Evolutionary conservation across 2,329 filamentous ascomycete species (phyloP), one percentile per base, ranked within the genome.

Genomic region (Ophiognomonia clavigignenti-juglandacearum): DNA sequence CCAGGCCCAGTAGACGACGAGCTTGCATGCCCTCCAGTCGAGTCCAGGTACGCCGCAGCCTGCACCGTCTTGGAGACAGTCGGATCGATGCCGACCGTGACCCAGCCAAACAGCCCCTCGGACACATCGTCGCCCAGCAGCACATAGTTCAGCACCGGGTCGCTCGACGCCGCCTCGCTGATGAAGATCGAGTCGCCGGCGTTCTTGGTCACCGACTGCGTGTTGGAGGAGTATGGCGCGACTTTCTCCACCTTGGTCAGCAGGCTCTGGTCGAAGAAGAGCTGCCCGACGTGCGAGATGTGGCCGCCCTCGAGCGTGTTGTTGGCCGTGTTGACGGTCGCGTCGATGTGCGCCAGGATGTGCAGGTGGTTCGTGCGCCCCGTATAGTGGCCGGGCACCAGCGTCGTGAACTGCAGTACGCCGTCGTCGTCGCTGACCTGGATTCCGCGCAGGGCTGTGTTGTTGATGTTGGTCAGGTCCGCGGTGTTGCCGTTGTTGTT

Each of bases 361-460:
- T 41, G 39, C 16, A 41, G 18, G n/a, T 41, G 39, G n/a, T 18
- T 41, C n/a, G 39, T 41, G 8, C 39, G 23, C 14, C 39, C 39
- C 19, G 39, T 16, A 18, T 35, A 35, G 32, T 35, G 32, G 4
- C 32, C 32, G 11, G 32, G 32, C 8, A 35, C 11, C 4, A 35
- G 4, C 32, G 32, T 35, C 32, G 16, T 7, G 35, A 73, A 72
- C 34, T 64, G 59, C 7, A 63, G 62, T 2, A 71, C 63, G 37
- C 71, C 71, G 3, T 67, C 58, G 0, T 45, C 29, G 54, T 73
- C 63, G 23, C 64, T 70, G 34, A 61, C 48, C 53, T 73, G 69
- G 43, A 73, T 61, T 18, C 69, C 71, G 16, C 71, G 70, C 16
- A 72, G 59, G 54, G 64, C 70, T 11, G 69, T 73, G 2, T 58